phyloP scores from a whole-genome alignment of 768 basidiomycete species.

The Naganishia antarctica region DNA sequence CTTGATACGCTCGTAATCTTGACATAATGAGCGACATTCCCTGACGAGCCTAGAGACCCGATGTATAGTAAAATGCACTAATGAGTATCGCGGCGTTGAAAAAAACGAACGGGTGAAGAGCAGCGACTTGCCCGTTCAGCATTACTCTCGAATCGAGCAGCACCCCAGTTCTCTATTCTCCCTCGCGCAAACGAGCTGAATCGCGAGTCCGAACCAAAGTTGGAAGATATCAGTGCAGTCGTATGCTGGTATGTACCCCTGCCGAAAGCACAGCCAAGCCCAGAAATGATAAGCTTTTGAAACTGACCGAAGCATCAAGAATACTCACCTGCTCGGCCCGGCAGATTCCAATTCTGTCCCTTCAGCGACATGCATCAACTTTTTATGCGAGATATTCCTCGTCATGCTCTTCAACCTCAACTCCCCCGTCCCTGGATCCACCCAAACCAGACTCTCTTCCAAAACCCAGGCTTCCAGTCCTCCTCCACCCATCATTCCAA shows the following conservation, averaged over 20 bases:
- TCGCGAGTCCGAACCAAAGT: constrained; percentile 84
- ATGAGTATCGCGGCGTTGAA: no score
- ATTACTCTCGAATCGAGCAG: constrained; percentile 78
- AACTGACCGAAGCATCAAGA: background rate
- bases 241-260: constrained; percentile 80
- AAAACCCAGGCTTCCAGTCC: constrained; percentile 81
- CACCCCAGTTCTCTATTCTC: constrained; percentile 75
- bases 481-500: constrained; percentile 54
- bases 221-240: constrained; percentile 78
- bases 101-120: constrained; percentile 23
- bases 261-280: background rate
- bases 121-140: constrained; percentile 64
- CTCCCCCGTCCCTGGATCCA: constrained; percentile 25
- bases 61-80: no score
- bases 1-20: constrained; percentile 72
- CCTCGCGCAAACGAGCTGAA: constrained; percentile 51
- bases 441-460: constrained; percentile 87
- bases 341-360: constrained; percentile 66
- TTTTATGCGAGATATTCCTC: constrained; percentile 87
- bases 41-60: constrained; percentile 39
- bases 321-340: constrained; percentile 14
- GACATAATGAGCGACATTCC: constrained; percentile 77
- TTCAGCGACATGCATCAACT: constrained; percentile 89
- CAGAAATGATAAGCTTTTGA: no score
- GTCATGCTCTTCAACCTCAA: constrained; percentile 63